Percentiles rank a stretch among this genome's conserved stretches.
These are phyloP conservation scores for Pilaira anomala DNA, from an alignment of 192 early-diverging fungal genomes.

Conservation along the genomic window DNA sequence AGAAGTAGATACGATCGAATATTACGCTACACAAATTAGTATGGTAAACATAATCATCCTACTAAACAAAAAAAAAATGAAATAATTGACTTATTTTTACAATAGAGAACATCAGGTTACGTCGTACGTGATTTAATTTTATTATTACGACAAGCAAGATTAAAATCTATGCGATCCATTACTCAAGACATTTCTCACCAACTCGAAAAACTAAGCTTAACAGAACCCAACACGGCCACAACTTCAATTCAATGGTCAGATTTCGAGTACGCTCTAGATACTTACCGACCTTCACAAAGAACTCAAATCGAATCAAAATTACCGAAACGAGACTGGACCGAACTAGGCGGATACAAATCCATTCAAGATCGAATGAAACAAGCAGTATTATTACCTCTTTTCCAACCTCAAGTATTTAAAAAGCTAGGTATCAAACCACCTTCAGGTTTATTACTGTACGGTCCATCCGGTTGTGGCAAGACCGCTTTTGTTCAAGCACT, in stretches of 20 bases:
- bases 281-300: conserved; percentile 62
- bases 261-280: conserved; percentile 52
- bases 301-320: conserved; percentile 56
- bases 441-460: conserved; percentile 84
- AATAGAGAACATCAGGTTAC: conserved; percentile 61
- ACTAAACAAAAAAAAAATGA: too few relatives aligned
- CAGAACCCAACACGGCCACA: too few relatives aligned
- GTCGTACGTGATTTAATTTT: conserved; percentile 50
- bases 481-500: conserved; percentile 79
- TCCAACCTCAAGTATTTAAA: conserved; percentile 50
- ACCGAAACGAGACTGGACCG: conserved; percentile 52
- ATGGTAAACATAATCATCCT: conserved; percentile 7
- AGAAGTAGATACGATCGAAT: conserved; percentile 6
- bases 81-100: too few relatives aligned
- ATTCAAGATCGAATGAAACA: conserved; percentile 59
- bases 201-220: neutral
- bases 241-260: conserved; percentile 38
- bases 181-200: conserved; percentile 3
- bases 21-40: conserved; percentile 9
- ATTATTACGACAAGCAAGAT: conserved; percentile 38
- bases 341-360: conserved; percentile 71
- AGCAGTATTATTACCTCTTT: conserved; percentile 56
- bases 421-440: conserved; percentile 72
- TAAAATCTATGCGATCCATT: conserved; percentile 29
- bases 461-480: conserved; percentile 94